Evolutionary conservation across 768 basidiomycete genomes (phyloP), one percentile per base, ranked within the genome.

Genomic region (Russula vinacea): DNA sequence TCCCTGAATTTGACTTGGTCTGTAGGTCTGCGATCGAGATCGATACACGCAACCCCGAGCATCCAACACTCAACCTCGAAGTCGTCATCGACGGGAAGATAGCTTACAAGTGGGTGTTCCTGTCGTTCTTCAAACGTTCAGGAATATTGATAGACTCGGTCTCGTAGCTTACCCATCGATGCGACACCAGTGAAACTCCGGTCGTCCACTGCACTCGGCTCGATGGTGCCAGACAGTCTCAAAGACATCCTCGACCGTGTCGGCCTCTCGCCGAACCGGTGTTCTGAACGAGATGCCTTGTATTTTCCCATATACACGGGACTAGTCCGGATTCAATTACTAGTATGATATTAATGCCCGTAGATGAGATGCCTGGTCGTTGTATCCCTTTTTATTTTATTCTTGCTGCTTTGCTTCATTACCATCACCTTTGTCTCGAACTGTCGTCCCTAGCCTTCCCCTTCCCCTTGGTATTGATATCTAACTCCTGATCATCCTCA

Each of bases 1-100:
- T 49, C 58, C 29, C 53, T 39, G 42, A 19, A 53, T 29, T 58
- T 5, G 6, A 13, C 19, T 33, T 42, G 19, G 17, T 1, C 9
- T 42, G 3, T 62, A 88, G 86, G 84, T 84, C 87, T 2, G 74
- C 84, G 0, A 80, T 92, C 51, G 87, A 89, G 71, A 76, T 92
- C 29, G 86, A 92, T 70, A 88, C 87, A 1, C 77, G 78, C 33
- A 77, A 86, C 67, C 68, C 73, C 5, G 70, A 76, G 35, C 75
- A 75, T 26, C 90, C 90, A 0, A 77, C 73, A 14, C 72, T 89
- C 19, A 76, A 77, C 29, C 68, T 90, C 16, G 83, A 88, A 70
- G 77, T 85, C 14, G 75, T 84, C 68, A 81, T 89, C 57, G 82
- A 88, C 66, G 88, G 88, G 42, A 77, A 76, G 50, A 68, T 76